These are phyloP conservation scores for Furcasterigmium furcatum DNA, from an alignment of 2,329 filamentous ascomycete genomes.

Conservation along the genomic window DNA sequence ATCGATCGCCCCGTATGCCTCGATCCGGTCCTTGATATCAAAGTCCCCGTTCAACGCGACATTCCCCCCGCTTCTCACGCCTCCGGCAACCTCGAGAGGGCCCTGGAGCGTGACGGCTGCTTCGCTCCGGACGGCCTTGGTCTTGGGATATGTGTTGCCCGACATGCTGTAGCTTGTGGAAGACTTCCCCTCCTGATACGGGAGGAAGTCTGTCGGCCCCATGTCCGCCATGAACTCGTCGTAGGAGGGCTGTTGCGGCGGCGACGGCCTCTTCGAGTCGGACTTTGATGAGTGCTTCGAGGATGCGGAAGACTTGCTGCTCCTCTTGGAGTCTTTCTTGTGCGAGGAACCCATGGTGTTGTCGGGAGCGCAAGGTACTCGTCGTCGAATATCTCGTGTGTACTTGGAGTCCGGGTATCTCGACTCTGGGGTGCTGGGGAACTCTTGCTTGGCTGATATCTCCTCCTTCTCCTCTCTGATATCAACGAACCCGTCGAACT, in stretches of 20 bases:
- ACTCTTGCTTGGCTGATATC: no score
- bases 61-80: constrained; percentile 40
- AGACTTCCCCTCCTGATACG: background rate
- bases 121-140: constrained; percentile 38
- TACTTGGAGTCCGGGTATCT: no score
- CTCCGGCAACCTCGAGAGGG: constrained; percentile 43
- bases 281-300: no score
- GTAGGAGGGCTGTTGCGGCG: background rate
- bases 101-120: constrained; percentile 34
- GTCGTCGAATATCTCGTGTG: no score
- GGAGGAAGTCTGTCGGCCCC: constrained; percentile 22
- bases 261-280: background rate
- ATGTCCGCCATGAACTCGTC: background rate
- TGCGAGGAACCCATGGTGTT: background rate
- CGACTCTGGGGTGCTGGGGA: no score
- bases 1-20: constrained; percentile 41
- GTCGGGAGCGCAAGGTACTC: no score
- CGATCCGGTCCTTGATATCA: constrained; percentile 37
- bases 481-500: no score
- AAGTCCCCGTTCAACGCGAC: constrained; percentile 42
- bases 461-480: no score
- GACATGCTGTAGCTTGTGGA: background rate
- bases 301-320: no score
- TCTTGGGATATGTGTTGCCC: constrained; percentile 21
- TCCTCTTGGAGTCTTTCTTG: background rate